Conservation (phyloP, 1,284 basidiomycete genomes). For the Tilletia indica region DNA sequence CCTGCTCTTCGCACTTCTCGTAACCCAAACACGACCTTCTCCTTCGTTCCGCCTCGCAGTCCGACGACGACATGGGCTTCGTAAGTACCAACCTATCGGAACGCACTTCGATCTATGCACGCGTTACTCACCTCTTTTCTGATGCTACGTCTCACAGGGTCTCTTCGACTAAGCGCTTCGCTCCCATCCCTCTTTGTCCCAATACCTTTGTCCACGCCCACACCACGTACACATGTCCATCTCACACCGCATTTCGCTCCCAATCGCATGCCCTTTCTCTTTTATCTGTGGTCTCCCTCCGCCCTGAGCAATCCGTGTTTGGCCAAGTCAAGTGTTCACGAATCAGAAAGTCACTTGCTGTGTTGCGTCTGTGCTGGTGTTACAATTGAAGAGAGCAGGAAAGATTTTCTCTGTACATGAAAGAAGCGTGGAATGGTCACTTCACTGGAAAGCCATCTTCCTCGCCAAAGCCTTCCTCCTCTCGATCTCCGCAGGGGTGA, state of each 20-base stretch:
- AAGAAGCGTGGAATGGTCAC: background rate
- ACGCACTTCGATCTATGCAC: no score
- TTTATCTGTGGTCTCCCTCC: no score
- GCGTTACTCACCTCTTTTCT: no score
- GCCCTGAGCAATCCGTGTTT: no score
- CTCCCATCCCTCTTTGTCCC: slow-evolving; percentile 8
- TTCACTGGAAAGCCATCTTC: slow-evolving; percentile 10
- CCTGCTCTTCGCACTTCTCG: no score
- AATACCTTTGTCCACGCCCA: background rate
- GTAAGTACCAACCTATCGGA: background rate
- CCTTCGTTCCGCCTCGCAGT: slow-evolving; percentile 19
- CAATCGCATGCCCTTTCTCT: slow-evolving; percentile 10
- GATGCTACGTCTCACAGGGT: slow-evolving; percentile 56
- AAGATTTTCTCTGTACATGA: no score
- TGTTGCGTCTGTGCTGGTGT: no score
- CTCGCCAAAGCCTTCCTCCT: slow-evolving; percentile 8
- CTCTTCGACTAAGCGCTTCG: slow-evolving; percentile 69
- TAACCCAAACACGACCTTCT: background rate
- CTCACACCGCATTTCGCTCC: background rate
- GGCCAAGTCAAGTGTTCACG: no score
- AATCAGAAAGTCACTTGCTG: no score
- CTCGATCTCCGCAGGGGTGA: slow-evolving; percentile 14
- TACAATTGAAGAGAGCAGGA: background rate
- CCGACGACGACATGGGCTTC: slow-evolving; percentile 62
- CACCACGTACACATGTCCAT: slow-evolving; percentile 1